phyloP scores from a whole-genome alignment of 2,329 filamentous ascomycete genomes.

The Colletotrichum tropicale region DNA sequence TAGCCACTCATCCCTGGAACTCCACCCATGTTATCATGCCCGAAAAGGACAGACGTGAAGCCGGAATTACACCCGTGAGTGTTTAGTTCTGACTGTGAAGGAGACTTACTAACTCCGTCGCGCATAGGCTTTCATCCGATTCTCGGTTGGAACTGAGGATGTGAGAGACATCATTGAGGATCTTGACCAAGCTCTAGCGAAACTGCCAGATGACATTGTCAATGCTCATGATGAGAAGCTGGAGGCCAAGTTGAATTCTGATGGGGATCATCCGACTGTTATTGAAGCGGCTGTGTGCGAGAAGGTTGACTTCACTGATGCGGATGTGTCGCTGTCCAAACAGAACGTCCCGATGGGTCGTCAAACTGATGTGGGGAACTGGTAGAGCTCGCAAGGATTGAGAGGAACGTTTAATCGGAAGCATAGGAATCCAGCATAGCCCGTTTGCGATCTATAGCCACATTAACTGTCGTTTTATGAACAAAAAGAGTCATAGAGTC shows the following conservation, averaged over 20 bases:
- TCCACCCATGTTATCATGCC: slow-evolving; percentile 61
- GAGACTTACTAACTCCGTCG: neutral
- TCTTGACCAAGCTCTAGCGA: slow-evolving; percentile 62
- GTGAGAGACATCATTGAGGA: slow-evolving; percentile 76
- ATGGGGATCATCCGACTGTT: neutral
- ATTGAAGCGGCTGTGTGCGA: neutral
- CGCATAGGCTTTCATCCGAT: slow-evolving; percentile 49
- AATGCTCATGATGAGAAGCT: neutral
- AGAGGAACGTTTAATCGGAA: neutral
- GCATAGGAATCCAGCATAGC: neutral
- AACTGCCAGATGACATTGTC: neutral
- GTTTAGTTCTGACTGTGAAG: neutral
- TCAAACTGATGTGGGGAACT: neutral
- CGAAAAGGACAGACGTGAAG: slow-evolving; percentile 70
- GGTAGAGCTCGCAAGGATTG: neutral
- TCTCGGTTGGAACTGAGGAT: slow-evolving; percentile 59
- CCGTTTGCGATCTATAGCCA: neutral
- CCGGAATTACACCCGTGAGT: slow-evolving; percentile 59
- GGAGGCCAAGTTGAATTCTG: neutral
- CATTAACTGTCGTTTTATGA: neutral
- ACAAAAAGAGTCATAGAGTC: neutral
- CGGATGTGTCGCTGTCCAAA: neutral
- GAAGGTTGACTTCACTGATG: neutral
- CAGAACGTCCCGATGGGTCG: neutral
- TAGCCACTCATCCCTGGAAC: slow-evolving; percentile 74